A percentile compares a stretch with the other conserved stretches of the same genome.
Evolutionary conservation across 495 filamentous ascomycete species (phyloP).

Genomic region (Emericellopsis terricola): DNA sequence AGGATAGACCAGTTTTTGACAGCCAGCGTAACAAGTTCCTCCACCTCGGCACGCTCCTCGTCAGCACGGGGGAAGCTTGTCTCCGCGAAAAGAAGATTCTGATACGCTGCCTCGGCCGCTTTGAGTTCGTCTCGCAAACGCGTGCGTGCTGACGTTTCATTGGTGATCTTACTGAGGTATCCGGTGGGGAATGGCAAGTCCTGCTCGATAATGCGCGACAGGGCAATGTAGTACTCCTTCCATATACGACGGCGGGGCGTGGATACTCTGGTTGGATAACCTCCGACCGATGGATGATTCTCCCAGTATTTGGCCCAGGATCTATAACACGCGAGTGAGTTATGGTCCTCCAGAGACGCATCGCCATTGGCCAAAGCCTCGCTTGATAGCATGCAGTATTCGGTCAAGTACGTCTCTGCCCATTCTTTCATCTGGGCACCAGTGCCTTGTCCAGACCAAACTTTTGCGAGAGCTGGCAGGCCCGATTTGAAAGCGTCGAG

Average conservation of each 20-base stretch:
- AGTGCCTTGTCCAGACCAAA: conserved; percentile 21
- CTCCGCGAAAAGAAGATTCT: conserved; percentile 52
- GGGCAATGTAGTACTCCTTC: conserved; percentile 60
- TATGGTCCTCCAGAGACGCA: conserved; percentile 22
- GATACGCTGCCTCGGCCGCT: conserved; percentile 54
- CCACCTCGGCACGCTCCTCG: conserved; percentile 52
- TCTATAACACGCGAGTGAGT: conserved; percentile 37
- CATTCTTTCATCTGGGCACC: conserved; percentile 50
- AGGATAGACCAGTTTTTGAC: conserved; percentile 72
- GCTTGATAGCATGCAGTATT: conserved; percentile 46
- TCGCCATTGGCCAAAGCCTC: conserved; percentile 31
- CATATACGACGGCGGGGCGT: conserved; percentile 44
- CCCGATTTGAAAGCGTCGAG: conserved; percentile 44
- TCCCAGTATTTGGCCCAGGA: conserved; percentile 44
- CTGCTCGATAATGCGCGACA: conserved; percentile 46
- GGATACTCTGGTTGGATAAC: conserved; percentile 25
- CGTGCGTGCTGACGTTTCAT: conserved; percentile 32
- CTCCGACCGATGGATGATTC: too few species aligned
- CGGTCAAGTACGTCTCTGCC: conserved; percentile 59
- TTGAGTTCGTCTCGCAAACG: conserved; percentile 58
- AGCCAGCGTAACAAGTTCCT: conserved; percentile 62
- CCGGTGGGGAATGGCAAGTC: conserved; percentile 31
- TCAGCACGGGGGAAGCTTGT: conserved; percentile 70
- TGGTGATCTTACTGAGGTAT: conserved; percentile 14
- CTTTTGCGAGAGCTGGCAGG: conserved; percentile 34